Percentiles rank a stretch among this genome's conserved stretches.
These are phyloP conservation scores for Phycomyces blakesleeanus DNA, from an alignment of 192 early-diverging fungal genomes.

Conservation along the genomic window DNA sequence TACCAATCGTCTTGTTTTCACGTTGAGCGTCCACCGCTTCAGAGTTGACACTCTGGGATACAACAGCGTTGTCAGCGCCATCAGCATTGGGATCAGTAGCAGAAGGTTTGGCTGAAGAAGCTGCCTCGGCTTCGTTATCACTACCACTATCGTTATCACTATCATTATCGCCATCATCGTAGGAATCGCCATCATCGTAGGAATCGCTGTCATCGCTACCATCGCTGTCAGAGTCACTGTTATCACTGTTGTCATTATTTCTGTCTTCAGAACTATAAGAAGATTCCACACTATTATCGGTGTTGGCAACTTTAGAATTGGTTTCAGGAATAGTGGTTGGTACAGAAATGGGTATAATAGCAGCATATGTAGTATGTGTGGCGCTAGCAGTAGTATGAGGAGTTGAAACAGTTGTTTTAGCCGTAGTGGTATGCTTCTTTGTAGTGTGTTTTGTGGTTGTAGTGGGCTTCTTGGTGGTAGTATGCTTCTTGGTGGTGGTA, in stretches of 20 bases:
- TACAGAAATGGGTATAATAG: not conserved
- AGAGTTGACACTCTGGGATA: conserved; percentile 12
- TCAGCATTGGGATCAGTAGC: not conserved
- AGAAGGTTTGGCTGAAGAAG: not conserved
- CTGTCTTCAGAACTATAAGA: conserved; percentile 3
- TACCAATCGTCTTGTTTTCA: conserved; percentile 27
- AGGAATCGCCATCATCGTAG: too few species aligned
- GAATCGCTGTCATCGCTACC: not conserved
- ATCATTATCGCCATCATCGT: not conserved
- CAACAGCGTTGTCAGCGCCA: conserved; percentile 2
- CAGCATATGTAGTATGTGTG: not conserved
- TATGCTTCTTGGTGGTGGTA: not conserved
- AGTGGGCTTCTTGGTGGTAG: conserved; percentile 6
- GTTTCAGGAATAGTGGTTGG: not conserved
- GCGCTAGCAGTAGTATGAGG: not conserved
- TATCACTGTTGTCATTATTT: not conserved
- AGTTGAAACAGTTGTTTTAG: too few species aligned
- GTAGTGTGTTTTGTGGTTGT: not conserved
- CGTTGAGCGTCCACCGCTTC: conserved; percentile 9
- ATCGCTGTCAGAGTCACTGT: not conserved
- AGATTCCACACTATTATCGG: not conserved
- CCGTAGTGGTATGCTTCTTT: too few species aligned
- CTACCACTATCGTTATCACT: not conserved
- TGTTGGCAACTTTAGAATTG: not conserved
- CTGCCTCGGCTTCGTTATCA: not conserved